phyloP scores from a whole-genome alignment of 139 green algal genomes.

The Chlorella sp. region DNA sequence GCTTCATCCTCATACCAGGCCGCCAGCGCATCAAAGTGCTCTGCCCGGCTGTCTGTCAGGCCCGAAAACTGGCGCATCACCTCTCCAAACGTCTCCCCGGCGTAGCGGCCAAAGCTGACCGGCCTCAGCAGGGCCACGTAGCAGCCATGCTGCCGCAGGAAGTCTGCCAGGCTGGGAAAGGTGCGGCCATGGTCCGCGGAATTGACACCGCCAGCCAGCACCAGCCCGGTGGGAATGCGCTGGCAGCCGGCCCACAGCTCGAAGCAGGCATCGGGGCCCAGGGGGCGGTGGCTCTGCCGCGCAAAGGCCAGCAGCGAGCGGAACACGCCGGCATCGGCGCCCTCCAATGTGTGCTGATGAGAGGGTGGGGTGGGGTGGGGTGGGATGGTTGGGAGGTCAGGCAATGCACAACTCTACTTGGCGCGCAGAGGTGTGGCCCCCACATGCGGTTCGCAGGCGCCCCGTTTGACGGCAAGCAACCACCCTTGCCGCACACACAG shows the following conservation, averaged over 20 bases:
- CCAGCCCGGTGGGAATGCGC: conserved; percentile 49
- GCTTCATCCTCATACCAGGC: conserved; percentile 11
- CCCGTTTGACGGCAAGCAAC: no score
- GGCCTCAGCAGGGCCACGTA: conserved; percentile 54
- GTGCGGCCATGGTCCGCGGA: conserved; percentile 56
- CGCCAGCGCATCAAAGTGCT: conserved; percentile 24
- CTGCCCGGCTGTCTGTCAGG: conserved; percentile 27
- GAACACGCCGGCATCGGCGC: conserved; percentile 28
- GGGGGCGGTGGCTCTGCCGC: background rate
- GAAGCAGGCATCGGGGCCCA: background rate
- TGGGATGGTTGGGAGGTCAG: background rate
- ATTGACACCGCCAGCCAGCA: conserved; percentile 63
- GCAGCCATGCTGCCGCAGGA: conserved; percentile 38
- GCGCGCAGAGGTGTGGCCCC: background rate
- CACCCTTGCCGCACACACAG: no score
- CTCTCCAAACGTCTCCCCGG: conserved; percentile 28
- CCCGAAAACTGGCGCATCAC: conserved; percentile 52
- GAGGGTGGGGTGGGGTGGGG: background rate
- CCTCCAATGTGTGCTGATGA: conserved; percentile 6
- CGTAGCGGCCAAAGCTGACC: conserved; percentile 15
- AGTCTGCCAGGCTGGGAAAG: conserved; percentile 46
- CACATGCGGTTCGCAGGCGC: no score
- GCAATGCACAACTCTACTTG: background rate
- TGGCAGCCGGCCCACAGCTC: background rate
- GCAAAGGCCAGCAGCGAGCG: conserved; percentile 21